Conservation (phyloP, 768 basidiomycete species). For the Termitomyces sp. region DNA sequence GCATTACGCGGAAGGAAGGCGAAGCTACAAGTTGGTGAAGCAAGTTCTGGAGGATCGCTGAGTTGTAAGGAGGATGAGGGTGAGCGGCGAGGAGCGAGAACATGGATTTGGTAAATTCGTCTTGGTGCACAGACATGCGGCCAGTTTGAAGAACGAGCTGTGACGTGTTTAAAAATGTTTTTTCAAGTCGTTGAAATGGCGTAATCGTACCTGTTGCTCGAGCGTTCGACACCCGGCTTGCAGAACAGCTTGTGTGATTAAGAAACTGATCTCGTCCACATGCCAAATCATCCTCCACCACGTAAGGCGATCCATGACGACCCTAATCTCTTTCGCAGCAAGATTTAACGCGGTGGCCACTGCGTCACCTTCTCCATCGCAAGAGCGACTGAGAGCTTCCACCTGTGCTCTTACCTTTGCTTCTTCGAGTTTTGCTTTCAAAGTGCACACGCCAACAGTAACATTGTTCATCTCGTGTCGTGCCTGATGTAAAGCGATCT, state of each 20-base stretch:
- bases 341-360: conserved; percentile 31
- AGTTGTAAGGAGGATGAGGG: conserved; percentile 34
- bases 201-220: conserved; percentile 40
- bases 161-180: neutral
- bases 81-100: conserved; percentile 35
- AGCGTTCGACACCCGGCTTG: conserved; percentile 40
- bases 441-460: conserved; percentile 25
- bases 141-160: conserved; percentile 68
- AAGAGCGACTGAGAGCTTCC: conserved; percentile 31
- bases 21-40: conserved; percentile 48
- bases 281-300: conserved; percentile 43
- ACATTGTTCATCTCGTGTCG: conserved; percentile 30
- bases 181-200: neutral
- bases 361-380: conserved; percentile 17
- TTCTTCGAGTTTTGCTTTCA: conserved; percentile 35
- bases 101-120: conserved; percentile 33
- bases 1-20: conserved; percentile 38
- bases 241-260: conserved; percentile 31
- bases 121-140: conserved; percentile 43
- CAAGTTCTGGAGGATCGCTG: conserved; percentile 53
- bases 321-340: conserved; percentile 31
- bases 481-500: conserved; percentile 22
- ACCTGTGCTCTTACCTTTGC: conserved; percentile 26
- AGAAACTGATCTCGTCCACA: conserved; percentile 40
- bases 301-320: conserved; percentile 35